phyloP scores from a whole-genome alignment of 2,329 filamentous ascomycete species.

The Gaeumannomyces tritici region DNA sequence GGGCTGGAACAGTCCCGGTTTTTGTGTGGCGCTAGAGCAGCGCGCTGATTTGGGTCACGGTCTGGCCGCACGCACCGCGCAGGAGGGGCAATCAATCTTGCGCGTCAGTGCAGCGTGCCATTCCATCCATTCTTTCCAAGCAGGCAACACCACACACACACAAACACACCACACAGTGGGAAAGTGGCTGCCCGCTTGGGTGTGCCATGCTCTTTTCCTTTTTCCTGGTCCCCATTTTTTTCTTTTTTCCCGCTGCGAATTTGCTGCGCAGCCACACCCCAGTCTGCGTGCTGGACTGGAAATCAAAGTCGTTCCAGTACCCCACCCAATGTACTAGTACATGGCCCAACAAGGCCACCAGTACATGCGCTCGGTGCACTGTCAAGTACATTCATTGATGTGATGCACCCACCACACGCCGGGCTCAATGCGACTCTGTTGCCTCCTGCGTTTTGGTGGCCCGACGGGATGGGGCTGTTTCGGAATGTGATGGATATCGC shows the following conservation, averaged over 20 bases:
- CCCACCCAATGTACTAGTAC: neutral
- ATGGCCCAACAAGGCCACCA: neutral
- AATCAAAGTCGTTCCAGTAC: neutral
- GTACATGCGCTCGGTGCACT: neutral
- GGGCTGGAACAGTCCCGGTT: conserved; percentile 6
- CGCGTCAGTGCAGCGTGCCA: neutral
- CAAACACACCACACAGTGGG: no score
- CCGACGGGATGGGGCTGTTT: neutral
- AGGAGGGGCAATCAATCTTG: neutral
- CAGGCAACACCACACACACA: no score
- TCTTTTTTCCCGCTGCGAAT: neutral
- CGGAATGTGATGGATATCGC: neutral
- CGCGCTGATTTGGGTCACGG: conserved; percentile 7
- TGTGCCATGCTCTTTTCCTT: neutral
- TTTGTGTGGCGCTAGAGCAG: conserved; percentile 10
- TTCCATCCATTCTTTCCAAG: neutral
- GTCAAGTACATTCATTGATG: neutral
- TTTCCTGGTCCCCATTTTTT: neutral
- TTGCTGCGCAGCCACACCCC: neutral
- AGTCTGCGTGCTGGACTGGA: neutral
- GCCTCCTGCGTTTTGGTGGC: neutral
- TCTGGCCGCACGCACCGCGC: neutral
- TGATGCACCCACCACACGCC: neutral
- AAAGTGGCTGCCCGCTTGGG: neutral
- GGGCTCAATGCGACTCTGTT: neutral